Percentiles rank a stretch among this genome's conserved stretches.
Evolutionary conservation across 2,329 filamentous ascomycete species (phyloP).

Genomic region (Pleurostoma richardsiae): DNA sequence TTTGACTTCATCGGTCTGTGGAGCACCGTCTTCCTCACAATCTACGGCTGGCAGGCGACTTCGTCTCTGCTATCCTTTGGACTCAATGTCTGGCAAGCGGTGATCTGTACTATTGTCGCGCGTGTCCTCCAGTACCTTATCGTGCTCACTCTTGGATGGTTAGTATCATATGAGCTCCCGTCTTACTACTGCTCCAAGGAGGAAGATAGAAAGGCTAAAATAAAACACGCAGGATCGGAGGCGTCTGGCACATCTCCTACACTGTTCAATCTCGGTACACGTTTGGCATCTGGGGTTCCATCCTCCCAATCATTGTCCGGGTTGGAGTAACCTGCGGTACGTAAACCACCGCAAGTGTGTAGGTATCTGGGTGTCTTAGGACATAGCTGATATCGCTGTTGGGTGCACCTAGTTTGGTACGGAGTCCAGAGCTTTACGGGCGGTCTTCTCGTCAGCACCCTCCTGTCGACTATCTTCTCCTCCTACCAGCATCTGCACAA

Average conservation of each 20-base stretch:
- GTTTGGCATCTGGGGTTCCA: not conserved
- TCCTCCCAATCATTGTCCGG: not conserved
- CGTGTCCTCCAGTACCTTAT: not conserved
- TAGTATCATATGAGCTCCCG: not conserved
- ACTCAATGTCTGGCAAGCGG: constrained; percentile 7
- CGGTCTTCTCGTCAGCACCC: constrained; percentile 13
- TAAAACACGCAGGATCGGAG: not conserved
- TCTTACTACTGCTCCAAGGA: too few species aligned
- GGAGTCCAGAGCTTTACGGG: constrained; percentile 26
- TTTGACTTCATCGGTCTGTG: not conserved
- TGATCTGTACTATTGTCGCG: constrained; percentile 1
- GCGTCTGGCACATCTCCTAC: constrained; percentile 1
- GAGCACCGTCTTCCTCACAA: not conserved
- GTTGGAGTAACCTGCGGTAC: not conserved
- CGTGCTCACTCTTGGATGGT: not conserved
- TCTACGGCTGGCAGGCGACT: constrained; percentile 11
- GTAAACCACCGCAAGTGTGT: constrained; percentile 27
- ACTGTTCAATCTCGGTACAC: constrained; percentile 1
- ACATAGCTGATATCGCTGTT: too few species aligned
- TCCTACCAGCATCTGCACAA: constrained; percentile 17
- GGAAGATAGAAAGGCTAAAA: not conserved
- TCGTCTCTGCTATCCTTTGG: constrained; percentile 5
- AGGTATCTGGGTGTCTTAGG: too few species aligned
- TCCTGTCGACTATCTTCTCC: constrained; percentile 18
- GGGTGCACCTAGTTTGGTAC: constrained; percentile 16